phyloP scores from a whole-genome alignment of 306 rosid genomes.

The Cercis canadensis region DNA sequence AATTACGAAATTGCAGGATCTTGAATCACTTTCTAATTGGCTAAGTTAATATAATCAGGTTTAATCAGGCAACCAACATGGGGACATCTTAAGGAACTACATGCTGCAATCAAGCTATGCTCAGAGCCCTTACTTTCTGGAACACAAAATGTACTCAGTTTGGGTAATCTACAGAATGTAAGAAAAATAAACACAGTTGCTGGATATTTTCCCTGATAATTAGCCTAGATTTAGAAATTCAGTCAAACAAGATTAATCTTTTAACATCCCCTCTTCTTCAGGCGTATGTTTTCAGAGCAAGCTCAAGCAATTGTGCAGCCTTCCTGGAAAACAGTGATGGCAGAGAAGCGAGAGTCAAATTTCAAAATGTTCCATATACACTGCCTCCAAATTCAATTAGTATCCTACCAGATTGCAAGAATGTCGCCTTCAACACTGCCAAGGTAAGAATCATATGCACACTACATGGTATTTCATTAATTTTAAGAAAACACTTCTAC shows the following conservation, averaged over 20 bases:
- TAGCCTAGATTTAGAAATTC: not conserved
- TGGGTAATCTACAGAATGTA: slow-evolving; percentile 50
- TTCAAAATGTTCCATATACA: slow-evolving; percentile 31
- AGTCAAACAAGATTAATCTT: slow-evolving; percentile 1
- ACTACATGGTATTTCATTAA: not conserved
- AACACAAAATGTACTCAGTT: slow-evolving; percentile 29
- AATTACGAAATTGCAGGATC: not conserved
- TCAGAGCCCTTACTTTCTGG: slow-evolving; percentile 56
- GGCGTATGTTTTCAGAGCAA: slow-evolving; percentile 53
- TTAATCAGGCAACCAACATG: slow-evolving; percentile 69
- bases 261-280: slow-evolving; percentile 29
- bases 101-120: slow-evolving; percentile 66
- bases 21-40: slow-evolving; percentile 5
- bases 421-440: slow-evolving; percentile 52
- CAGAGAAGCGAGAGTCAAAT: slow-evolving; percentile 22
- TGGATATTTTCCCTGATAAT: not conserved
- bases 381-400: slow-evolving; percentile 53
- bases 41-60: slow-evolving; percentile 48
- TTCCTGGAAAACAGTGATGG: slow-evolving; percentile 51
- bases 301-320: slow-evolving; percentile 51
- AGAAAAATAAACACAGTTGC: slow-evolving; percentile 3
- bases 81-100: slow-evolving; percentile 80
- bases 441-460: slow-evolving; percentile 44
- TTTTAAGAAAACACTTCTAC: not conserved
- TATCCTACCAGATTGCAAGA: slow-evolving; percentile 58